Conservation (phyloP, 1,284 basidiomycete species). For the Moesziomyces globuligerus region DNA sequence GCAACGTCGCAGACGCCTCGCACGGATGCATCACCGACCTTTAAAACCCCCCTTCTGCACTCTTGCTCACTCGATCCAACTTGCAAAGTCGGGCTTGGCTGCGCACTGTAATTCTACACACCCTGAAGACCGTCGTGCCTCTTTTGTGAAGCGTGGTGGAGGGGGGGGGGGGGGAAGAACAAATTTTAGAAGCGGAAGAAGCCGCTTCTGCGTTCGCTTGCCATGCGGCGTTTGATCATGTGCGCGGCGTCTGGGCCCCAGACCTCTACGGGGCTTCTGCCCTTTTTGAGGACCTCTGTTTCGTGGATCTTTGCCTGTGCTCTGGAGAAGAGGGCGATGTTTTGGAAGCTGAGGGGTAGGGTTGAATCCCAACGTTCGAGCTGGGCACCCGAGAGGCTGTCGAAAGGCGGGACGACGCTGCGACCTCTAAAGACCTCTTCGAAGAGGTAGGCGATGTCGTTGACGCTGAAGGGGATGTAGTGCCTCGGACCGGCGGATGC, state of each 20-base stretch:
- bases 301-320: slow-evolving; percentile 59
- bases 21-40: slow-evolving; percentile 87
- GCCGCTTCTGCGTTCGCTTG: slow-evolving; percentile 50
- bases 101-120: slow-evolving; percentile 16
- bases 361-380: slow-evolving; percentile 63
- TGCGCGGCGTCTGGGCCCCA: slow-evolving; percentile 57
- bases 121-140: background rate
- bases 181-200: slow-evolving; percentile 39
- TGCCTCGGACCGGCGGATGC: slow-evolving; percentile 17
- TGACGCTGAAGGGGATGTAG: slow-evolving; percentile 59
- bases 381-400: slow-evolving; percentile 45
- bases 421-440: slow-evolving; percentile 63
- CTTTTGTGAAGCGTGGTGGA: background rate
- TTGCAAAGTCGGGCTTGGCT: too few species aligned
- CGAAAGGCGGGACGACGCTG: slow-evolving; percentile 60
- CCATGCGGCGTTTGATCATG: slow-evolving; percentile 57
- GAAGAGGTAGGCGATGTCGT: slow-evolving; percentile 62
- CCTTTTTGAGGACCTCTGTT: slow-evolving; percentile 53
- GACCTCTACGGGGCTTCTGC: slow-evolving; percentile 54
- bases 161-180: background rate
- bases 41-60: too few species aligned
- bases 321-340: slow-evolving; percentile 59
- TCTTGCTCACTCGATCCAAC: background rate
- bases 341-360: slow-evolving; percentile 59
- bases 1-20: slow-evolving; percentile 74